These are phyloP conservation scores for Chlamydomonas sphaeroides DNA, from an alignment of 139 green algal genomes.

Conservation along the genomic window DNA sequence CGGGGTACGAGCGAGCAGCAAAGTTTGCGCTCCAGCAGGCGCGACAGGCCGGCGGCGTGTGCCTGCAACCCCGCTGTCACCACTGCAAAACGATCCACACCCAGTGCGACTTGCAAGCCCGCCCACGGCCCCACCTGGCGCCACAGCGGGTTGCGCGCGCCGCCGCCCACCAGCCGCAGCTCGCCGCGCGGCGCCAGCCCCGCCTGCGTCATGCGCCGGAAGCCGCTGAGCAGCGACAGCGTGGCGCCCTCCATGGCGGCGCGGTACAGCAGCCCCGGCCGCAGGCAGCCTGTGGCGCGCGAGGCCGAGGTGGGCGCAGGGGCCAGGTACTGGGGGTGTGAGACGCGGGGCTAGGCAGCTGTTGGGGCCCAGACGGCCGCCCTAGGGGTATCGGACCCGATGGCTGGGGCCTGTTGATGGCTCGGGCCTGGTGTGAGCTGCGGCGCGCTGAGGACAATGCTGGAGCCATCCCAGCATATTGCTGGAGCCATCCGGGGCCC, in stretches of 20 bases:
- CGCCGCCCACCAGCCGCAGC: slow-evolving; percentile 85
- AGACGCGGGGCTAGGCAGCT: too few relatives aligned
- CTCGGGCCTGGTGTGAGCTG: too few relatives aligned
- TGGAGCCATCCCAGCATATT: too few relatives aligned
- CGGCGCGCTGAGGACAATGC: too few relatives aligned
- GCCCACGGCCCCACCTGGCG: slow-evolving; percentile 49
- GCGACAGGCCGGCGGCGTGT: neutral
- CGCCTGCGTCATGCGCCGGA: slow-evolving; percentile 51
- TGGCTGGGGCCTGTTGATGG: too few relatives aligned
- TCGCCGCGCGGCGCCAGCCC: slow-evolving; percentile 45
- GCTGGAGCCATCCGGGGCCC: too few relatives aligned
- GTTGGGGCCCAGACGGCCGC: neutral
- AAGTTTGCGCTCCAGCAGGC: neutral
- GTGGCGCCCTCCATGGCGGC: slow-evolving; percentile 88
- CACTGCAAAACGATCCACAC: too few relatives aligned
- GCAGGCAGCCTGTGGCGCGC: slow-evolving; percentile 36
- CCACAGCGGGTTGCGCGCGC: slow-evolving; percentile 84
- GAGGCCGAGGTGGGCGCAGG: too few relatives aligned
- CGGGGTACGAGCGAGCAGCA: too few relatives aligned
- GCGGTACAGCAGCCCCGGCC: slow-evolving; percentile 82
- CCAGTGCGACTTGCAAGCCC: neutral
- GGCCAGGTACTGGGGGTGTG: too few relatives aligned
- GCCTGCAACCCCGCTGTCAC: too few relatives aligned
- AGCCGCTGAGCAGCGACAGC: slow-evolving; percentile 76
- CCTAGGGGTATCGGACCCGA: neutral